phyloP scores from a whole-genome alignment of 2,329 filamentous ascomycete genomes.

The Sclerotinia trifoliorum region DNA sequence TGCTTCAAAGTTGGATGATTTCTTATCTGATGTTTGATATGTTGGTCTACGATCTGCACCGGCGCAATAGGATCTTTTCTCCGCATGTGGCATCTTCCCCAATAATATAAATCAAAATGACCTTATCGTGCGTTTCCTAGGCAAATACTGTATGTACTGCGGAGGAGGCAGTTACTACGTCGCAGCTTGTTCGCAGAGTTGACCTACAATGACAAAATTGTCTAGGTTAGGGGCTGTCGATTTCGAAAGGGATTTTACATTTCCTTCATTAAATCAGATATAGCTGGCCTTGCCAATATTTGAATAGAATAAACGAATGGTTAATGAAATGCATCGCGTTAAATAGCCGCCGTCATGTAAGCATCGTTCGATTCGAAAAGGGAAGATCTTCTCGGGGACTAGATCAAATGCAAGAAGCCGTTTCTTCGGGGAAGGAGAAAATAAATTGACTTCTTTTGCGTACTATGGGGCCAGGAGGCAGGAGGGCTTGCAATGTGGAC shows the following conservation, averaged over 20 bases:
- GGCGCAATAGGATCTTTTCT: conserved; percentile 1
- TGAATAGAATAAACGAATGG: neutral
- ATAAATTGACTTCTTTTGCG: neutral
- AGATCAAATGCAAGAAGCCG: conserved; percentile 6
- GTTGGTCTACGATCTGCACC: conserved; percentile 1
- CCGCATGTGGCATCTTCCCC: neutral
- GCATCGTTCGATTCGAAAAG: neutral
- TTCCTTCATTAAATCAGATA: no score
- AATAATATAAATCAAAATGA: neutral
- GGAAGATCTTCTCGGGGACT: conserved; percentile 11
- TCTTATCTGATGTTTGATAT: conserved; percentile 15
- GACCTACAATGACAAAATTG: no score
- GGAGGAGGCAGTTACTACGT: no score
- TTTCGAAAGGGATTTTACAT: no score
- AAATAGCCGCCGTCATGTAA: conserved; percentile 19
- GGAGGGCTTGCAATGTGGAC: neutral
- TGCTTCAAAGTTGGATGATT: conserved; percentile 3
- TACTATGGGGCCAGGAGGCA: neutral
- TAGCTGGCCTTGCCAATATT: neutral
- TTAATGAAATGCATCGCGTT: conserved; percentile 11
- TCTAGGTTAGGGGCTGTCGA: no score
- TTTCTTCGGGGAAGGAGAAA: neutral
- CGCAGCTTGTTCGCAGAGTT: no score
- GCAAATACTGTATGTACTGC: no score
- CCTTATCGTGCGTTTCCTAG: neutral